Base-by-base conservation (phyloP, 2,329 filamentous ascomycete species). In the Aspergillus sp. region DNA sequence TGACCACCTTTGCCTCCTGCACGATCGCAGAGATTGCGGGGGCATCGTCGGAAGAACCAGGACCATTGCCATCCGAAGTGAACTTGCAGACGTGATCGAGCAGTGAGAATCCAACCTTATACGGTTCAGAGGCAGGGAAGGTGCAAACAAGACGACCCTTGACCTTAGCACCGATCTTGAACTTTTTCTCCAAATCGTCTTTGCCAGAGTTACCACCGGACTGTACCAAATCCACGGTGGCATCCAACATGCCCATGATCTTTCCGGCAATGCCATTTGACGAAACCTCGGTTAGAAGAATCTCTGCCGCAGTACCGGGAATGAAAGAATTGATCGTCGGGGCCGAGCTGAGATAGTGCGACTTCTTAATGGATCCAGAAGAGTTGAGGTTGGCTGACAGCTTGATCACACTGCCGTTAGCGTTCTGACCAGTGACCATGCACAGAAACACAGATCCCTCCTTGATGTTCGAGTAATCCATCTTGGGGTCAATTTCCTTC, bases 261-360 rank as follows among this genome's bases (percentile, higher is more conserved):
- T 96, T 96, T 63, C 94, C 94, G 45, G 82, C 78, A 53, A 99
- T 74, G n/a, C 94, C 94, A 58, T 82, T 84, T 11, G 81, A 73
- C 10, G 86, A 84, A 13, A 88, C 83, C 44, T 94, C 88, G 2
- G 89, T 87, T 35, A 99, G 75, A 45, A 97, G 78, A 10, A 96
- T 79, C 61, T 96, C 91, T 33, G 91, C 90, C 5, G 87, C 85
- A n/a, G 90, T 94, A 59, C 94, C 95, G 1, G 95, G 94, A 6
- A 96, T 80, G 73, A 95, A 96, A 6, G 89, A 83, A 68, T 92
- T 90, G 65, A 99, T 88, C 0, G 89, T 95, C 8, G 90, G 90
- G 0, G 92, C 92, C 38, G 89, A 85, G 26, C 79, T 81, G 3
- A 95, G 79, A 52, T 80, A 82, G 65, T 84, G 83, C 44, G 84